Base-by-base conservation (phyloP, 768 basidiomycete genomes). In the Sporobolomyces roseus region DNA sequence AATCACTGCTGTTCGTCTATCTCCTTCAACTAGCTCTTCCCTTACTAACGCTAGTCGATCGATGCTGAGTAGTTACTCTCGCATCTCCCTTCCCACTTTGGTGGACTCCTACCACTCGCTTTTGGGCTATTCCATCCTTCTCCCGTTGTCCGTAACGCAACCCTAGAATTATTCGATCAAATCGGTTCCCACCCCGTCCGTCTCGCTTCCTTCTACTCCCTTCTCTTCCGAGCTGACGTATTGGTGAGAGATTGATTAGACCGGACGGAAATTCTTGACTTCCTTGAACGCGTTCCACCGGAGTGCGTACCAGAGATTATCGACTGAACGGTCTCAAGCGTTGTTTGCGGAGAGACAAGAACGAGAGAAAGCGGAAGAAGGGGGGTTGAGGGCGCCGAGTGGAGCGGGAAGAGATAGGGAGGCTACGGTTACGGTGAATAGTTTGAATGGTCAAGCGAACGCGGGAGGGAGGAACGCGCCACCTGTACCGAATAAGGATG, bases 41-140 rank as follows among this genome's bases (percentile, higher is more conserved):
- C 38, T 36, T 23, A 25, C 36, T 12, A 3, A 46, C 10, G 21
- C 58, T 14, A 35, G 36, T 56, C 25, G 32, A n/a, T 55, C 30
- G 29, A 30, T 36, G 38, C 49, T 33, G 13, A 33, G 30, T 35
- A 98, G 94, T 81, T 98, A n/a, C 81, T 98, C 33, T 84, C 93
- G 2, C 82, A 84, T 58, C 79, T 89, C 36, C 86, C 89, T 16
- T 85, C 87, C 1, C 87, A 91, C 72, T 82, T 82, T 8, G 90
- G 91, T 41, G 94, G 96, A 2, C 82, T 98, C 21, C 79, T 91
- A 27, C 88, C 91, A 30, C 81, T 98, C 43, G 87, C 88, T 38
- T 93, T 96, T 77, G 88, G 90, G 14, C 81, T 97, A 9, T 96
- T 97, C 80, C 94, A 98, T 79, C 90, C 90, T 62, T 83, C 84